Percentiles rank a stretch among this genome's conserved stretches.
phyloP scores from a whole-genome alignment of 768 basidiomycete species.

The Tylopilus subfusipes region DNA sequence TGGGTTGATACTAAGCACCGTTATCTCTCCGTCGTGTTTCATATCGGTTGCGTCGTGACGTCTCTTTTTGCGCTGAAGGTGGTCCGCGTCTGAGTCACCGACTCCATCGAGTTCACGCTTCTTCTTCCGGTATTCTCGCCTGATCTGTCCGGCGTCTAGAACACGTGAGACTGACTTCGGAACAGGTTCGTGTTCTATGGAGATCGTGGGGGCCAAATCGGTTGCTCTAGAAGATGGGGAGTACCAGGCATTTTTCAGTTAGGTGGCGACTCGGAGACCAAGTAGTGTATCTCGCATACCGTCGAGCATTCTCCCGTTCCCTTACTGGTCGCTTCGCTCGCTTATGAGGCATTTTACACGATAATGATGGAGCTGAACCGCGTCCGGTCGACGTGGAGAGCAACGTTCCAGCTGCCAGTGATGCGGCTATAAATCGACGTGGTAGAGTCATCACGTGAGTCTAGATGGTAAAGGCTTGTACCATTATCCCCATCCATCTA shows the following conservation, averaged over 20 bases:
- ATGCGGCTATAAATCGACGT: not conserved
- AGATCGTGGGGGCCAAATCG: slow-evolving; percentile 47
- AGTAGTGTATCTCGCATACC: slow-evolving; percentile 33
- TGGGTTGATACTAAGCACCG: slow-evolving; percentile 49
- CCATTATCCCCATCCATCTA: slow-evolving; percentile 6
- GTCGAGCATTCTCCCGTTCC: slow-evolving; percentile 40
- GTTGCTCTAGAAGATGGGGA: slow-evolving; percentile 37
- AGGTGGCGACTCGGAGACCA: not conserved
- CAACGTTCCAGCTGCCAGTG: slow-evolving; percentile 14
- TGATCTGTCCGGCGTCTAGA: slow-evolving; percentile 57
- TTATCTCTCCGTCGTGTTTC: slow-evolving; percentile 9
- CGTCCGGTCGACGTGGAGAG: not conserved
- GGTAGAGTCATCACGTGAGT: slow-evolving; percentile 18
- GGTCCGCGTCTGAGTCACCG: slow-evolving; percentile 26
- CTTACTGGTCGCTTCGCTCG: slow-evolving; percentile 51
- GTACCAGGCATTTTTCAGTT: not conserved
- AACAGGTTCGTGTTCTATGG: slow-evolving; percentile 52
- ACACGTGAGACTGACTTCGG: slow-evolving; percentile 69
- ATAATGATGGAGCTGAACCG: slow-evolving; percentile 16
- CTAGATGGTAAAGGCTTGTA: not conserved
- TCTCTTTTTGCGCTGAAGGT: slow-evolving; percentile 26
- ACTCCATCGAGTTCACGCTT: slow-evolving; percentile 36
- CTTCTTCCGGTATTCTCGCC: slow-evolving; percentile 52
- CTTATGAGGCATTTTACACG: slow-evolving; percentile 61
- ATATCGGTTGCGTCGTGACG: slow-evolving; percentile 22